Evolutionary conservation across 2,329 filamentous ascomycete genomes (phyloP).

Genomic region (Teratosphaeria epicoccoides): DNA sequence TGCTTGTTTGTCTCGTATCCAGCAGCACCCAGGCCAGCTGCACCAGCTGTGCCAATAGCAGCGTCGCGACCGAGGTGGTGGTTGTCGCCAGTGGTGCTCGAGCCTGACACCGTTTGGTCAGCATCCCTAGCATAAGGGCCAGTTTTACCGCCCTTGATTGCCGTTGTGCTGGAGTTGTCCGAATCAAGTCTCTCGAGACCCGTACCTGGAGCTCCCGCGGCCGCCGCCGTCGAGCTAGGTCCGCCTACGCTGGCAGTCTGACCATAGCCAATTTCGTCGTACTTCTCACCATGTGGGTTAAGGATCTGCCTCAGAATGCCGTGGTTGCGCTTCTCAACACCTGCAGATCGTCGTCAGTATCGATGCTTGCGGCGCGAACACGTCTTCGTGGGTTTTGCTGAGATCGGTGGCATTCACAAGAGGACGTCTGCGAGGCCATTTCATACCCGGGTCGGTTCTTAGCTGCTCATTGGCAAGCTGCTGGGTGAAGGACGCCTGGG

Average conservation of each 20-base stretch:
- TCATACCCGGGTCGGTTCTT: background rate
- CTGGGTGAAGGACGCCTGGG: background rate
- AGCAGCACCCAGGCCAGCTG: slow-evolving; percentile 3
- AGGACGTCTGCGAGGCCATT: too few relatives aligned
- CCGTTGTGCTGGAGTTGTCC: slow-evolving; percentile 1
- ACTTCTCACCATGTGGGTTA: slow-evolving; percentile 18
- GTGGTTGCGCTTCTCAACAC: background rate
- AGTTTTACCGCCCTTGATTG: slow-evolving; percentile 5
- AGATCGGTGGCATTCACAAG: too few relatives aligned
- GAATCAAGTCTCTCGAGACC: background rate
- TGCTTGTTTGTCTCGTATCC: slow-evolving; percentile 2
- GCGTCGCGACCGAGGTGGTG: slow-evolving; percentile 1
- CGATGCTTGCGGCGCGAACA: background rate
- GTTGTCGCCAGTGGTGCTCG: background rate
- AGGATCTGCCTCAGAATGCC: slow-evolving; percentile 3
- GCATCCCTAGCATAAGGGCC: slow-evolving; percentile 8
- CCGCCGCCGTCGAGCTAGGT: background rate
- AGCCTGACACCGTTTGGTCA: slow-evolving; percentile 7
- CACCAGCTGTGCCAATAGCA: slow-evolving; percentile 1
- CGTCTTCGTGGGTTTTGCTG: too few relatives aligned
- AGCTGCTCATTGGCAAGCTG: background rate
- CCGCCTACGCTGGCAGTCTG: slow-evolving; percentile 1
- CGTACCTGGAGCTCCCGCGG: slow-evolving; percentile 3
- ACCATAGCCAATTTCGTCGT: slow-evolving; percentile 12
- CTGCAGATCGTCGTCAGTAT: background rate